Conservation (phyloP, 768 basidiomycete genomes). For the Rhizopogon sp. region DNA sequence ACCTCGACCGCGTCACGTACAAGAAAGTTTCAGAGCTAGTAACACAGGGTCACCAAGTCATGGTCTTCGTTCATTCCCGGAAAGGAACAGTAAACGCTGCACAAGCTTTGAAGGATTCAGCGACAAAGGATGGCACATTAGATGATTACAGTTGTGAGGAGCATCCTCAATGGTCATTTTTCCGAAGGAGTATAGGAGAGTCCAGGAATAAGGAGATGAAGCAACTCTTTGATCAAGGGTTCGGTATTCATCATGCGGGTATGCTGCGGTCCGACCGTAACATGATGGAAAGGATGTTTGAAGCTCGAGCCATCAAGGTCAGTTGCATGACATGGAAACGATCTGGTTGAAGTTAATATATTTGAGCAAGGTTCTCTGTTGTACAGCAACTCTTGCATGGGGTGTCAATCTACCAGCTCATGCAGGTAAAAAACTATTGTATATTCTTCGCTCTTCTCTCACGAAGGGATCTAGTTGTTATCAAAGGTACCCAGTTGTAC, state of each 20-base stretch:
- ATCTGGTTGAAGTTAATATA: background rate
- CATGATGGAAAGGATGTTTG: constrained; percentile 93
- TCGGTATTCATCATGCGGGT: constrained; percentile 98
- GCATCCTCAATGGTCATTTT: constrained; percentile 73
- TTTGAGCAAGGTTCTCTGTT: constrained; percentile 77
- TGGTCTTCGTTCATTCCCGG: constrained; percentile 98
- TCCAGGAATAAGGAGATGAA: constrained; percentile 97
- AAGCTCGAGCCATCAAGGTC: constrained; percentile 88
- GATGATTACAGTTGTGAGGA: constrained; percentile 81
- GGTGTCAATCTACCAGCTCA: constrained; percentile 99
- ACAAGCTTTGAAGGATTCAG: constrained; percentile 70
- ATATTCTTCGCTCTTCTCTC: constrained; percentile 1
- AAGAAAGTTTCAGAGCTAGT: constrained; percentile 89
- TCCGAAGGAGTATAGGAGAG: constrained; percentile 70
- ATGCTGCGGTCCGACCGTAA: constrained; percentile 94
- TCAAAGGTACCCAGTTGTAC: constrained; percentile 97
- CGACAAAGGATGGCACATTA: constrained; percentile 59
- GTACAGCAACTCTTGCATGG: constrained; percentile 98
- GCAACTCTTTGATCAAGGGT: constrained; percentile 83
- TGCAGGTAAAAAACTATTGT: constrained; percentile 54
- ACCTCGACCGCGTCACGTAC: constrained; percentile 84
- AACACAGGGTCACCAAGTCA: constrained; percentile 91
- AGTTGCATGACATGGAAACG: background rate
- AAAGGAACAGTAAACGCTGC: constrained; percentile 98
- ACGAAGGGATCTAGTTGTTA: constrained; percentile 55